Evolutionary conservation across 2,329 filamentous ascomycete species (phyloP), one percentile per base, ranked within the genome.

Genomic region (Geosmithia flava): DNA sequence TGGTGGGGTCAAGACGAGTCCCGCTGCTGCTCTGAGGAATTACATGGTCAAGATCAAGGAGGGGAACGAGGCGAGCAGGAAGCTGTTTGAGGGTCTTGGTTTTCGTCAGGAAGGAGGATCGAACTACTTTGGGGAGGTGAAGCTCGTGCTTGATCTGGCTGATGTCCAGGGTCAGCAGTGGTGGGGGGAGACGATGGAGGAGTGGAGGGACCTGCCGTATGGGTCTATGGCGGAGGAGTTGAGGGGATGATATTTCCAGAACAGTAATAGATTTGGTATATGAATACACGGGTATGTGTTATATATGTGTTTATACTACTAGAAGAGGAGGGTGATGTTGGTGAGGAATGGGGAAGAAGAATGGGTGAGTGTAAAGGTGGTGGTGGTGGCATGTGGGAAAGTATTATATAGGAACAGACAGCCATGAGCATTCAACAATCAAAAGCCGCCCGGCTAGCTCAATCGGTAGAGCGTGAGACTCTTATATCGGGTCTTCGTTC

Each of bases 401-500:
- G 33, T 37, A 37, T 13, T 37, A 37, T 37, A 37, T 37, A 37
- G 3, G 33, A 37, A 37, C 3, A 3, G 6, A 37, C 15, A 11
- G 3, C 13, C 11, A 6, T 16, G 15, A 11, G 33, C 11, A 7
- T 37, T 37, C 33, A 37, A 37, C 33, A 37, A 37, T 30, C 15
- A 27, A 30, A 30, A 49, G 19, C 37, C n/a, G 71, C 71, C 71
- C 68, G 71, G 72, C 70, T 80, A 80, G 76, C 76, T 80, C 76
- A 80, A 79, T 80, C 75, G 75, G 75, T 79, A 80, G 76, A 80
- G 76, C 75, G 76, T 79, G 69, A 77, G 76, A 78, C 76, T 80
- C 76, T 73, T 72, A 72, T 20, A 29, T n/a, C 45, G 29, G 29
- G 33, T 37, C 33, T 37, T 37, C 33, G 33, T 37, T 37, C 33